Percentiles rank a stretch among this genome's conserved stretches.
Conservation (phyloP, 345 rosid species). For the Excoecaria agallocha region DNA sequence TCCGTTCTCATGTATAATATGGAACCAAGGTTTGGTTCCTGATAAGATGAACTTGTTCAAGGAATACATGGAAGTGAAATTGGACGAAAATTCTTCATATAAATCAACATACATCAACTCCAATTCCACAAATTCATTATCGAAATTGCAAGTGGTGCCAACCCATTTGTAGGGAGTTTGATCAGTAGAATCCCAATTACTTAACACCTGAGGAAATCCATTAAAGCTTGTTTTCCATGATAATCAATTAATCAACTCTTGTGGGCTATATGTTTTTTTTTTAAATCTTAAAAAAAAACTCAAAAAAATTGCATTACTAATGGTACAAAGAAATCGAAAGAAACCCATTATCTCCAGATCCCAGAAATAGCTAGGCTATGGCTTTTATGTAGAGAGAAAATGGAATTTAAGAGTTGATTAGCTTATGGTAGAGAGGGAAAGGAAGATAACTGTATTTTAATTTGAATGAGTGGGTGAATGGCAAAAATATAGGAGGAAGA, state of each 20-base stretch:
- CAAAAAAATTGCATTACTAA: too few species aligned
- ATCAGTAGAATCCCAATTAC: conserved; percentile 36
- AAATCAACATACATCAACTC: conserved; percentile 48
- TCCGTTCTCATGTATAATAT: conserved; percentile 18
- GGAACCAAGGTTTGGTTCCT: conserved; percentile 59
- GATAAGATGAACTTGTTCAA: conserved; percentile 47
- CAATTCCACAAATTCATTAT: conserved; percentile 38
- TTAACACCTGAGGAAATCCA: conserved; percentile 33
- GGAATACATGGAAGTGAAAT: conserved; percentile 41
- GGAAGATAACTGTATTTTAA: conserved; percentile 32
- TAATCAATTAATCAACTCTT: conserved; percentile 54
- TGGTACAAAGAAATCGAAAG: conserved; percentile 37
- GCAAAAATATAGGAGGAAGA: too few species aligned
- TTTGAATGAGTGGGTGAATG: too few species aligned
- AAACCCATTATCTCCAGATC: conserved; percentile 74
- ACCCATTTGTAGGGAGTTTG: conserved; percentile 57
- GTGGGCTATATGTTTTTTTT: conserved; percentile 30
- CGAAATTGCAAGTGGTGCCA: conserved; percentile 43
- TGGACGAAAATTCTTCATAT: conserved; percentile 42
- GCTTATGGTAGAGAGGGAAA: conserved; percentile 21
- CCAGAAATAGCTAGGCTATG: conserved; percentile 80
- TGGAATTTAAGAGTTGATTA: conserved; percentile 43
- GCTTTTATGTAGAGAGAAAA: conserved; percentile 44
- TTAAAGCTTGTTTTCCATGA: conserved; percentile 52
- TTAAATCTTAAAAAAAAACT: too few species aligned